A percentile compares a stretch with the other conserved stretches of the same genome.
These are phyloP conservation scores for Barnettozyma californica DNA, from an alignment of 805 yeast species.

Conservation along the genomic window DNA sequence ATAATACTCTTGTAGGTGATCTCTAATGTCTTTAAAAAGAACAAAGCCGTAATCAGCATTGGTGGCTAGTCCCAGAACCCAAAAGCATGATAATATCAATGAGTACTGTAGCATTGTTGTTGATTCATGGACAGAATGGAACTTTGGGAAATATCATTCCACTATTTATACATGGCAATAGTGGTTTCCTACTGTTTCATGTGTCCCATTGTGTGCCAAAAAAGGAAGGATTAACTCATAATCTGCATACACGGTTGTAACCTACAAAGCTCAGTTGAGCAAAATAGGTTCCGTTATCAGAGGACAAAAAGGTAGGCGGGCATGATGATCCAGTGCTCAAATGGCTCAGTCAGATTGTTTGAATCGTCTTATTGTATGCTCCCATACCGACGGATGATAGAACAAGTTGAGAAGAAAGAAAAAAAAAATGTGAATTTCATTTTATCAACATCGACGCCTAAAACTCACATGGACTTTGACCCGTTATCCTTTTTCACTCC, in stretches of 20 bases:
- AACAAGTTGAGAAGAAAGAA: too few relatives aligned
- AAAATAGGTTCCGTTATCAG: too few relatives aligned
- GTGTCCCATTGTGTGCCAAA: not conserved
- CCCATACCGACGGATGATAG: too few relatives aligned
- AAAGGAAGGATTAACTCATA: not conserved
- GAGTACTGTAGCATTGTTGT: not conserved
- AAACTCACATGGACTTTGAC: constrained; percentile 25
- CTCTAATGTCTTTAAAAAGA: not conserved
- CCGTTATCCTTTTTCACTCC: constrained; percentile 32
- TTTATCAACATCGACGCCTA: not conserved
- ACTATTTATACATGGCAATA: too few relatives aligned
- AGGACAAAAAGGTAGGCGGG: too few relatives aligned
- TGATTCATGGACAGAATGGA: not conserved
- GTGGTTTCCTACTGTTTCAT: not conserved
- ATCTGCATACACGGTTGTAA: too few relatives aligned
- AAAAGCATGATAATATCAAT: not conserved
- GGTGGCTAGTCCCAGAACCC: not conserved
- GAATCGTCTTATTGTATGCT: too few relatives aligned
- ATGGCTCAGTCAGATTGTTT: too few relatives aligned
- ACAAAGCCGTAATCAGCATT: not conserved
- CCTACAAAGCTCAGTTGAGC: too few relatives aligned
- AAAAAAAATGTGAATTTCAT: too few relatives aligned
- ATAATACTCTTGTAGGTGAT: not conserved
- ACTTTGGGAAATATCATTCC: not conserved
- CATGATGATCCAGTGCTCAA: too few relatives aligned